phyloP scores from a whole-genome alignment of 1,139 yeast genomes.

The Saccharomyces hybrid region DNA sequence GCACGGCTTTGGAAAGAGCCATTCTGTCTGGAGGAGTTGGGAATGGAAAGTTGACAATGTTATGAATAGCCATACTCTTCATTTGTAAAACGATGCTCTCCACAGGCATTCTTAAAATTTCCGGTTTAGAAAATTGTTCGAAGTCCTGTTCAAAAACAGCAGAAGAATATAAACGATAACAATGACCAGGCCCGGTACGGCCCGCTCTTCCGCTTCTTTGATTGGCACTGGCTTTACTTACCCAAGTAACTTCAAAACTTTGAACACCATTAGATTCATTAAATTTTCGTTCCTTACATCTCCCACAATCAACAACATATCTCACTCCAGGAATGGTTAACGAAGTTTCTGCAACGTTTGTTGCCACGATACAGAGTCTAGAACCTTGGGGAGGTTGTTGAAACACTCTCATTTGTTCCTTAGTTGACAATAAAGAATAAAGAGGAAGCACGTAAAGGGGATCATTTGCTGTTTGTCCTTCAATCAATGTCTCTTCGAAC shows the following conservation, averaged over 20 bases:
- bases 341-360: conserved; percentile 97
- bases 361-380: conserved; percentile 86
- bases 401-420: conserved; percentile 91
- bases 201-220: conserved; percentile 99
- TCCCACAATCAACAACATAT: conserved; percentile 92
- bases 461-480: conserved; percentile 66
- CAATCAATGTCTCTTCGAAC: conserved; percentile 72
- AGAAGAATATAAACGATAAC: conserved; percentile 88
- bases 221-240: conserved; percentile 90
- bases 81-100: conserved; percentile 89
- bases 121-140: conserved; percentile 76
- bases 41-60: conserved; percentile 85
- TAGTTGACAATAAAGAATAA: conserved; percentile 84
- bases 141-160: conserved; percentile 89
- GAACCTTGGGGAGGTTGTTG: conserved; percentile 77
- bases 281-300: conserved; percentile 80
- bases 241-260: conserved; percentile 86
- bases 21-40: conserved; percentile 83
- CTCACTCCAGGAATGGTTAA: conserved; percentile 93
- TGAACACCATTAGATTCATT: conserved; percentile 86
- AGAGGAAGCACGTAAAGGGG: conserved; percentile 88
- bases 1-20: conserved; percentile 59
- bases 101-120: conserved; percentile 88
- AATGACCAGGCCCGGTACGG: conserved; percentile 98
- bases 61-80: conserved; percentile 96